A percentile compares a stretch with the other conserved stretches of the same genome.
These are phyloP conservation scores for Lentinula edodes DNA, from an alignment of 768 basidiomycete species.

Conservation along the genomic window DNA sequence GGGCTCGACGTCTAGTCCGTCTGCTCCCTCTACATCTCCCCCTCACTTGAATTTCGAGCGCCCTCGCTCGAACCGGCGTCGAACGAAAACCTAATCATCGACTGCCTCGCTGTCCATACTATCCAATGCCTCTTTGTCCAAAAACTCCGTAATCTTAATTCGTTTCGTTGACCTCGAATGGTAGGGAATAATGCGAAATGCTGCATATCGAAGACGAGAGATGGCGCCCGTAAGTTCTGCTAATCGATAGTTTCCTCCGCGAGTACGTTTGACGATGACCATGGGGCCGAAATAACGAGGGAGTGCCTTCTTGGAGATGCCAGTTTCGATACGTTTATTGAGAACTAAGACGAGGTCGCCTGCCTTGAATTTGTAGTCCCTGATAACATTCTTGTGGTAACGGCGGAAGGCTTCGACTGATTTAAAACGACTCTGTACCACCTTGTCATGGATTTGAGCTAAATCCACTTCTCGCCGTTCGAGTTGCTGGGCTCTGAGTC, in stretches of 20 bases:
- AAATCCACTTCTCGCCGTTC: too few species aligned
- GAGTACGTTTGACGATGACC: constrained; percentile 10
- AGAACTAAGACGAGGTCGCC: constrained; percentile 12
- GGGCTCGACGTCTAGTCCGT: neutral
- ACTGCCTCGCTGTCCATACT: neutral
- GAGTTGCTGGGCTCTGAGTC: too few species aligned
- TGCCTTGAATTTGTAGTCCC: neutral
- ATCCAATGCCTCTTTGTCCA: too few species aligned
- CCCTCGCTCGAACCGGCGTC: too few species aligned
- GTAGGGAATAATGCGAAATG: constrained; percentile 1
- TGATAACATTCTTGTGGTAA: constrained; percentile 1
- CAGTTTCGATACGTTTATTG: constrained; percentile 15
- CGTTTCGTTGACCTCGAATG: neutral
- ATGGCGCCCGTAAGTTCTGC: constrained; percentile 2
- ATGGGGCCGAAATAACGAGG: constrained; percentile 17
- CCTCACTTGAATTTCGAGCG: too few species aligned
- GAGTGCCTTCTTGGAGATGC: constrained; percentile 11
- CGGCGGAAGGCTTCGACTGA: neutral
- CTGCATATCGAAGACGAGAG: neutral
- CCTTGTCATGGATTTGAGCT: neutral
- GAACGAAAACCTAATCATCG: too few species aligned
- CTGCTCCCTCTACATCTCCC: too few species aligned
- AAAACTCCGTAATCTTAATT: neutral
- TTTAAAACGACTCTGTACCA: neutral
- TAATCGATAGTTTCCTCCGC: neutral